Conservation (phyloP, 805 yeast species). For the Myxozyma geophila region DNA sequence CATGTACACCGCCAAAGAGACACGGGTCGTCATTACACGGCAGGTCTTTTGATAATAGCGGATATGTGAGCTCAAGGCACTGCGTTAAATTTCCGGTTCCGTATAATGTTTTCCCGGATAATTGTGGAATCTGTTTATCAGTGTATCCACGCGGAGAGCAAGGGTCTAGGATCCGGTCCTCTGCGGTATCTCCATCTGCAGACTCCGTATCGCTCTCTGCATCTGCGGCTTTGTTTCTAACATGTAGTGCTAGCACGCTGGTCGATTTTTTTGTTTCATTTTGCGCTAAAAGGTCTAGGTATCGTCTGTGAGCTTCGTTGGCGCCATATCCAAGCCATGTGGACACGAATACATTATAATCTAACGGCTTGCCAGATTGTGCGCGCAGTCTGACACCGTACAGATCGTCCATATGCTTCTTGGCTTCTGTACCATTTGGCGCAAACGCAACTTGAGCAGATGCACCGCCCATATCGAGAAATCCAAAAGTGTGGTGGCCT, state of each 20-base stretch:
- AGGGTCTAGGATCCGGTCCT: slow-evolving; percentile 44
- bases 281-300: slow-evolving; percentile 48
- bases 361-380: slow-evolving; percentile 68
- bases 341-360: slow-evolving; percentile 87
- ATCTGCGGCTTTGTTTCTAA: slow-evolving; percentile 7
- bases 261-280: background rate
- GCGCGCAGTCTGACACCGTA: slow-evolving; percentile 67
- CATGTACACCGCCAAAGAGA: slow-evolving; percentile 92
- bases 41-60: slow-evolving; percentile 72
- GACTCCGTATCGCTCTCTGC: slow-evolving; percentile 30
- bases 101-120: slow-evolving; percentile 45
- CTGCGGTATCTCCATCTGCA: background rate
- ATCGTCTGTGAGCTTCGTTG: slow-evolving; percentile 83
- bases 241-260: background rate
- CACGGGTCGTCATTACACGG: slow-evolving; percentile 92
- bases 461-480: slow-evolving; percentile 99
- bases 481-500: slow-evolving; percentile 72
- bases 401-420: slow-evolving; percentile 73
- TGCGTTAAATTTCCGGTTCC: slow-evolving; percentile 82
- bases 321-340: slow-evolving; percentile 99
- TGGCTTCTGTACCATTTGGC: slow-evolving; percentile 66
- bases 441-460: slow-evolving; percentile 95
- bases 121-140: slow-evolving; percentile 44
- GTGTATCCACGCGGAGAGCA: slow-evolving; percentile 50
- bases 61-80: slow-evolving; percentile 74